A percentile compares a stretch with the other conserved stretches of the same genome.
These are phyloP conservation scores for Mycena pura DNA, from an alignment of 768 basidiomycete genomes.

Conservation along the genomic window DNA sequence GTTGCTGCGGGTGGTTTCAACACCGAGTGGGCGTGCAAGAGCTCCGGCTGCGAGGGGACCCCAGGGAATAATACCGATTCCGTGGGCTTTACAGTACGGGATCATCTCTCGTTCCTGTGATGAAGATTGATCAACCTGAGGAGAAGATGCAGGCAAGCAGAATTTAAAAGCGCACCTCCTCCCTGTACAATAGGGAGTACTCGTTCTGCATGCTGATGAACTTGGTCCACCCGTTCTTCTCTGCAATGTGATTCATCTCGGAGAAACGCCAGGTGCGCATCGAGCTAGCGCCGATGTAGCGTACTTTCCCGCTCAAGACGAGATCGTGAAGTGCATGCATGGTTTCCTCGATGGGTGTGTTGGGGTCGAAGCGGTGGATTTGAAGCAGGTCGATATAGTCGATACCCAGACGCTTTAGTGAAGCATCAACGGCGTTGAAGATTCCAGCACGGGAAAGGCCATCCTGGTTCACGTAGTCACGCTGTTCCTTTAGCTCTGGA, in stretches of 20 bases:
- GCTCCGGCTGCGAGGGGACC: constrained; percentile 47
- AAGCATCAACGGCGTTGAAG: constrained; percentile 43
- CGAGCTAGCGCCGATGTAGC: constrained; percentile 55
- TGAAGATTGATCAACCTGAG: neutral
- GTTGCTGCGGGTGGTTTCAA: constrained; percentile 26
- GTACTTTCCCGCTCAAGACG: constrained; percentile 47
- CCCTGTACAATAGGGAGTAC: constrained; percentile 59
- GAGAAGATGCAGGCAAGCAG: neutral
- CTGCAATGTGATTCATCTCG: constrained; percentile 51
- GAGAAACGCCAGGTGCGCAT: constrained; percentile 56
- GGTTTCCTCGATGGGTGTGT: constrained; percentile 45
- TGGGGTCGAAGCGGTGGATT: constrained; percentile 48
- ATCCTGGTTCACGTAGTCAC: constrained; percentile 31
- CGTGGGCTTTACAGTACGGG: constrained; percentile 52
- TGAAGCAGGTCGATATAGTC: constrained; percentile 46
- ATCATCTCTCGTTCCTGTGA: constrained; percentile 53
- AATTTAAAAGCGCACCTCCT: constrained; percentile 42
- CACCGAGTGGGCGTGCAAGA: constrained; percentile 45
- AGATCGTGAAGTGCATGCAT: constrained; percentile 56
- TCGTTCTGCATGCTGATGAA: constrained; percentile 66
- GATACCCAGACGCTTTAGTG: constrained; percentile 35
- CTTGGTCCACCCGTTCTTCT: constrained; percentile 53
- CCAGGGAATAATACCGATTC: constrained; percentile 63
- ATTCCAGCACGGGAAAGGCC: constrained; percentile 38
- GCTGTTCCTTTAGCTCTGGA: neutral